Conservation (phyloP, 2,329 filamentous ascomycete species). For the Fusarium begoniae region DNA sequence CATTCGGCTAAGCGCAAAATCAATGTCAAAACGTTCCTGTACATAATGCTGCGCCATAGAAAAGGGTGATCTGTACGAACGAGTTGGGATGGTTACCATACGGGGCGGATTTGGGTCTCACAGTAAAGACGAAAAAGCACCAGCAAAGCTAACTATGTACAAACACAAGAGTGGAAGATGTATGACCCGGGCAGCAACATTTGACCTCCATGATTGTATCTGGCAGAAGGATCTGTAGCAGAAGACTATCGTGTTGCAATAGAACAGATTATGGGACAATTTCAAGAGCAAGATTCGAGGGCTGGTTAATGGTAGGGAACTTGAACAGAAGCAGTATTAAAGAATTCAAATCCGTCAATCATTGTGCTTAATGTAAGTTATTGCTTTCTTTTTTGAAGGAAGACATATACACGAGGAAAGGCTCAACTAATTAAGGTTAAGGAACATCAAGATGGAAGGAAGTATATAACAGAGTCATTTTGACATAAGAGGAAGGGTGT, state of each 20-base stretch:
- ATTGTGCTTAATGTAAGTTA: neutral
- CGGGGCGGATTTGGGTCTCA: neutral
- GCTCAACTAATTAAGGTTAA: too few relatives aligned
- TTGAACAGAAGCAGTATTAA: rapidly evolving
- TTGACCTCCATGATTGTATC: rapidly evolving
- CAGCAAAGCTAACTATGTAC: neutral
- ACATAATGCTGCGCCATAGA: neutral
- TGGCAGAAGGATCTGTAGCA: neutral
- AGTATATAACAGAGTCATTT: too few relatives aligned
- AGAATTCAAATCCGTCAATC: rapidly evolving
- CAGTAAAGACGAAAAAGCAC: neutral
- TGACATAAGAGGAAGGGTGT: neutral
- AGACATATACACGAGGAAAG: rapidly evolving
- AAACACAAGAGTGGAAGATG: neutral
- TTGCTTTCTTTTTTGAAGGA: neutral
- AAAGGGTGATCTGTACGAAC: neutral
- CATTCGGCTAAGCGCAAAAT: neutral
- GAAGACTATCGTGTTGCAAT: neutral
- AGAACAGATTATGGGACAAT: neutral
- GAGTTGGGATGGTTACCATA: neutral
- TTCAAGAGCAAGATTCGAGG: neutral
- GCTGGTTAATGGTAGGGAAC: neutral
- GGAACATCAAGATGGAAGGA: too few relatives aligned
- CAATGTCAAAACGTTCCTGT: rapidly evolving
- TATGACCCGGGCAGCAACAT: neutral